phyloP scores from a whole-genome alignment of 768 basidiomycete species.

The Chiua virens region DNA sequence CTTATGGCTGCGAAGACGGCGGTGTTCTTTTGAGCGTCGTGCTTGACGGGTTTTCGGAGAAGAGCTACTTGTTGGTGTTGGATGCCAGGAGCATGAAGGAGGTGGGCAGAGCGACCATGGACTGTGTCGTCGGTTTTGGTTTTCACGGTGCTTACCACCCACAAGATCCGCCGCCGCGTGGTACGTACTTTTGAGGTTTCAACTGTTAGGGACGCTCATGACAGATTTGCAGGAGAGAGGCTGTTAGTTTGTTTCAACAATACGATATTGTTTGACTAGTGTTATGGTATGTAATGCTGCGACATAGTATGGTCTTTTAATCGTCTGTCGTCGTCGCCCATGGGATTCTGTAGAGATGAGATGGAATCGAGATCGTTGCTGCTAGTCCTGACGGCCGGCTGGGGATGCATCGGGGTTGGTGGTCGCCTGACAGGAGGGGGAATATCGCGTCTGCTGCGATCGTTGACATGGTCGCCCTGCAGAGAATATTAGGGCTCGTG shows the following conservation, averaged over 20 bases:
- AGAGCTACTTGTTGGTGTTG: conserved; percentile 38
- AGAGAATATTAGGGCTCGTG: background rate
- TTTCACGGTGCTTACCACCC: conserved; percentile 36
- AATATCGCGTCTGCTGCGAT: background rate
- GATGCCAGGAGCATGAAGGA: conserved; percentile 38
- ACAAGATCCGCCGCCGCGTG: conserved; percentile 3
- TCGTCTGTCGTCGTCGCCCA: too few relatives aligned
- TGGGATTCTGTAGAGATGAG: too few relatives aligned
- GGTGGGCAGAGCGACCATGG: conserved; percentile 37
- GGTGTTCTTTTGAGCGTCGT: conserved; percentile 40
- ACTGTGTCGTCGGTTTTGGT: conserved; percentile 32
- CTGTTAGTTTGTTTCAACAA: too few relatives aligned
- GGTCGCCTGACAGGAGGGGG: background rate
- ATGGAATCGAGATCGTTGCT: too few relatives aligned
- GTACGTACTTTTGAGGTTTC: conserved; percentile 21
- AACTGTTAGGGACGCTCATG: background rate
- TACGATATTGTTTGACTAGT: background rate
- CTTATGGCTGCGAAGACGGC: conserved; percentile 34
- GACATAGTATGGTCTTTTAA: background rate
- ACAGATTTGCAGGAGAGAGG: too few relatives aligned
- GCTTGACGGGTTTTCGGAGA: conserved; percentile 30
- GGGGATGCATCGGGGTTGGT: too few relatives aligned
- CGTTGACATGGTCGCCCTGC: background rate
- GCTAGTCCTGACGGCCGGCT: too few relatives aligned
- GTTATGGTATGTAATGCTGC: background rate